Conservation (phyloP, 345 rosid genomes). For the Acer campestre region DNA sequence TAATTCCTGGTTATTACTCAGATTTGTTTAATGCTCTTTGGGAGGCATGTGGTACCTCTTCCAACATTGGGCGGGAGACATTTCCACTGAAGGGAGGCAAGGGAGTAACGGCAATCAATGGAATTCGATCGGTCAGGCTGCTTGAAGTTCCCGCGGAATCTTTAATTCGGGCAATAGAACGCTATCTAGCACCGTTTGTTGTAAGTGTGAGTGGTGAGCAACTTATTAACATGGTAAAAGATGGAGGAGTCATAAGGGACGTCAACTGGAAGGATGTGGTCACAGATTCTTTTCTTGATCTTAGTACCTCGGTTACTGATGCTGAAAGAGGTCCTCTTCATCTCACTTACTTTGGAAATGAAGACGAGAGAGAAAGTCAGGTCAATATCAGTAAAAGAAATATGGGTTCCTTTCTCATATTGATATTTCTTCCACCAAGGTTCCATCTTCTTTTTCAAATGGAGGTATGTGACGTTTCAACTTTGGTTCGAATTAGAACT, state of each 20-base stretch:
- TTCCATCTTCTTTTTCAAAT: constrained; percentile 90
- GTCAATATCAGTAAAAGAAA: constrained; percentile 50
- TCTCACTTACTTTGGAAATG: constrained; percentile 65
- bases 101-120: constrained; percentile 70
- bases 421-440: constrained; percentile 92
- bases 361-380: constrained; percentile 47
- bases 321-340: constrained; percentile 53
- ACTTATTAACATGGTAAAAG: constrained; percentile 64
- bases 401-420: constrained; percentile 65
- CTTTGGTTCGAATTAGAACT: constrained; percentile 87
- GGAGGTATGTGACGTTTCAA: constrained; percentile 81
- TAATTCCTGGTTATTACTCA: constrained; percentile 54
- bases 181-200: constrained; percentile 65
- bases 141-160: constrained; percentile 71
- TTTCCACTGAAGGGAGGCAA: constrained; percentile 80
- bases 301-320: constrained; percentile 24
- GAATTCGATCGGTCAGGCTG: constrained; percentile 87
- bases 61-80: constrained; percentile 77
- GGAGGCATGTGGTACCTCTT: constrained; percentile 79
- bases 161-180: constrained; percentile 56
- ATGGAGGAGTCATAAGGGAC: constrained; percentile 61
- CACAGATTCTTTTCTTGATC: constrained; percentile 38
- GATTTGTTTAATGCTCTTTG: constrained; percentile 76
- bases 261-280: constrained; percentile 53
- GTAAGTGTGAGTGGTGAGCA: constrained; percentile 76